These are phyloP conservation scores for Chlorella sp. DNA, from an alignment of 139 green algal species.

Conservation along the genomic window DNA sequence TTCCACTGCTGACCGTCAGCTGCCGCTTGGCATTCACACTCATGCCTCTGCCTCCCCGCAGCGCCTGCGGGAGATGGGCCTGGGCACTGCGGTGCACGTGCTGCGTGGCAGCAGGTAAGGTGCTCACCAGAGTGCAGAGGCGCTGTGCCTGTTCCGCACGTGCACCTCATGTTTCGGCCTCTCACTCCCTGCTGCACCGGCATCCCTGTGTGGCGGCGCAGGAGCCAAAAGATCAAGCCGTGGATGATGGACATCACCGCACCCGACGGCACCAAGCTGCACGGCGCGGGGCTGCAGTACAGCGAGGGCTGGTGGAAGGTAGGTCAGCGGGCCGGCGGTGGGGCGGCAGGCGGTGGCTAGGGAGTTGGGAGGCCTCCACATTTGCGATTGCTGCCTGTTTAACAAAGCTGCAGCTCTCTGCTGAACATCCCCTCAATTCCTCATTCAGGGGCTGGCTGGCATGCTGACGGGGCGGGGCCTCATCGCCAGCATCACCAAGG, in stretches of 20 bases:
- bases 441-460: slow-evolving; percentile 29
- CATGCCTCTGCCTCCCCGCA: neutral
- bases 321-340: neutral
- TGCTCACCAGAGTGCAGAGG: no score
- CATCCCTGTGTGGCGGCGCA: no score
- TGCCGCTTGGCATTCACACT: neutral
- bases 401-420: neutral
- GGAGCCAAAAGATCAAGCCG: slow-evolving; percentile 37
- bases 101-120: slow-evolving; percentile 41
- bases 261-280: slow-evolving; percentile 38
- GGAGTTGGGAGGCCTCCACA: no score
- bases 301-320: slow-evolving; percentile 71
- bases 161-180: neutral
- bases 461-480: slow-evolving; percentile 18
- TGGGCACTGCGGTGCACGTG: slow-evolving; percentile 32
- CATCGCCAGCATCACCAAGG: neutral
- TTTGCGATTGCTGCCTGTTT: neutral
- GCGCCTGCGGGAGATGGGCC: slow-evolving; percentile 27
- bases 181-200: neutral
- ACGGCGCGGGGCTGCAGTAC: slow-evolving; percentile 48
- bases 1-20: neutral
- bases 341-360: neutral
- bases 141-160: no score
- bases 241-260: slow-evolving; percentile 54
- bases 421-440: neutral